These are phyloP conservation scores for Fusarium redolens DNA, from an alignment of 2,329 filamentous ascomycete species.

Conservation along the genomic window DNA sequence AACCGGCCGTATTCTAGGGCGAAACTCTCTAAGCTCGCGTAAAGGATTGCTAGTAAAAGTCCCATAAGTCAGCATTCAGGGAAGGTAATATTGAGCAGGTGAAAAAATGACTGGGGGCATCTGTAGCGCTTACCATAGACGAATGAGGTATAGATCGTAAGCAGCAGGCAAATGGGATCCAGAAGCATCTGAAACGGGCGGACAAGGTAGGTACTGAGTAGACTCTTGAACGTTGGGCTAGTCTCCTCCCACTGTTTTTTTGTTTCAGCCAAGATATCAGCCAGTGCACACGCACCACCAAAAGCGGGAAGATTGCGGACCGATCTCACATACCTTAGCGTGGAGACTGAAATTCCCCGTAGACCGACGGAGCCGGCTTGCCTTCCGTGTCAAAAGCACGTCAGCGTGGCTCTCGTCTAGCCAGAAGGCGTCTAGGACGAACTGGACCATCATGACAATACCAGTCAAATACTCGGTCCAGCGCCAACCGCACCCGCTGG, in stretches of 20 bases:
- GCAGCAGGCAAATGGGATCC: neutral
- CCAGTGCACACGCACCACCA: neutral
- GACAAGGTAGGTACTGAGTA: neutral
- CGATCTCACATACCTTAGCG: conserved; percentile 1
- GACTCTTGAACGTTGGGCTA: neutral
- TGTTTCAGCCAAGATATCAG: conserved; percentile 1
- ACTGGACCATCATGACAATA: neutral
- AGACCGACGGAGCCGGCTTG: neutral
- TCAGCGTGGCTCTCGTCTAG: neutral
- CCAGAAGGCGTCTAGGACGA: neutral
- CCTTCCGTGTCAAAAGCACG: neutral
- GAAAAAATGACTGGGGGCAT: neutral
- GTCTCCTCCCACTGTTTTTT: neutral
- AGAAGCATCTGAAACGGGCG: conserved; percentile 4
- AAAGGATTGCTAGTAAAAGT: neutral
- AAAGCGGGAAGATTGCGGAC: neutral
- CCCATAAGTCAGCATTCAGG: neutral
- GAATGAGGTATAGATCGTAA: conserved; percentile 1
- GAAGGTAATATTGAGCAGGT: neutral
- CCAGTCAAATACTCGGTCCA: neutral
- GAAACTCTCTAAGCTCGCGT: neutral
- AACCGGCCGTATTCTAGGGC: neutral
- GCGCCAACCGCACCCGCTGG: neutral
- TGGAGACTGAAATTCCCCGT: neutral
- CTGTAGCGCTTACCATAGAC: neutral